phyloP scores from a whole-genome alignment of 2,329 filamentous ascomycete species.

The Fusarium cicatricum region DNA sequence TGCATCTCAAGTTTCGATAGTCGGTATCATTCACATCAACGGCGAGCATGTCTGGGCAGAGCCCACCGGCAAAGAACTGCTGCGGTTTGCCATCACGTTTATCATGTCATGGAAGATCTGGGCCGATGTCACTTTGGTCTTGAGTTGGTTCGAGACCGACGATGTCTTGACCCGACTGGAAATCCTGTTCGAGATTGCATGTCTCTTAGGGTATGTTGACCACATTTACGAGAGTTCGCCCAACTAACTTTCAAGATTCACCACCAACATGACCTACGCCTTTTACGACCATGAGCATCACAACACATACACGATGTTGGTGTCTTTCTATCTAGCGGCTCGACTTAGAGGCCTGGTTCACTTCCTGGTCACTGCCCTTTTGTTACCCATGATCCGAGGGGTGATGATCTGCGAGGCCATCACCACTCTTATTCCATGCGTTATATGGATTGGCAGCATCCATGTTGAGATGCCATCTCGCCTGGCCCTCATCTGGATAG shows the following conservation, averaged over 20 bases:
- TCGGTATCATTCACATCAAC: conserved; percentile 70
- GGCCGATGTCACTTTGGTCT: conserved; percentile 64
- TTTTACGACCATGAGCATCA: conserved; percentile 53
- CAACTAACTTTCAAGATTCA: conserved; percentile 52
- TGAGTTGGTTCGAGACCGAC: conserved; percentile 70
- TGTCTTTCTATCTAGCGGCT: conserved; percentile 68
- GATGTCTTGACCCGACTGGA: conserved; percentile 66
- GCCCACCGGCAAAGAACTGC: conserved; percentile 61
- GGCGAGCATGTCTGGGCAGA: conserved; percentile 67
- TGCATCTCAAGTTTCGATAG: conserved; percentile 35
- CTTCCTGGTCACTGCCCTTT: conserved; percentile 53
- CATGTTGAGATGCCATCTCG: conserved; percentile 63
- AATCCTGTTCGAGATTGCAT: conserved; percentile 68
- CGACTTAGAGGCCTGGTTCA: conserved; percentile 62
- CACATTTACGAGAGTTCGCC: neutral
- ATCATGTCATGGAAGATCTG: conserved; percentile 71
- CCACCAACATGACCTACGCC: conserved; percentile 67
- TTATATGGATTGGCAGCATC: conserved; percentile 68
- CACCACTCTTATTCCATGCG: conserved; percentile 55
- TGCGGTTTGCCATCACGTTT: conserved; percentile 68
- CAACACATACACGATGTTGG: conserved; percentile 65
- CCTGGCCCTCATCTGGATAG: conserved; percentile 64
- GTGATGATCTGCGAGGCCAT: conserved; percentile 61
- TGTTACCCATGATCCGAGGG: conserved; percentile 65
- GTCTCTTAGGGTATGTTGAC: conserved; percentile 60